phyloP scores from a whole-genome alignment of 306 rosid genomes.

The Vigna hirtella region DNA sequence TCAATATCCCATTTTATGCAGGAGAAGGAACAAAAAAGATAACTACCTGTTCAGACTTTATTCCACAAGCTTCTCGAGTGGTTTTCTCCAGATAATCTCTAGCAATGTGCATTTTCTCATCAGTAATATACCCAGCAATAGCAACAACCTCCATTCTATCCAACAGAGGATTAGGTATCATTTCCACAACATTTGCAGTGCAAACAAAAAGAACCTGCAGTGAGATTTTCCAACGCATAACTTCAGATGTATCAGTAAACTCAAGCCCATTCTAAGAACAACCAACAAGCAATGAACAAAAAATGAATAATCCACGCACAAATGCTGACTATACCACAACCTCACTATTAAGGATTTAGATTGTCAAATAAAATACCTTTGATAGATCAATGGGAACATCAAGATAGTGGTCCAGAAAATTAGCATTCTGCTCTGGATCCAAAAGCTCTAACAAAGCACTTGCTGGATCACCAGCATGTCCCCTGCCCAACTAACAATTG shows the following conservation, averaged over 20 bases:
- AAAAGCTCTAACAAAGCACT: constrained; percentile 99
- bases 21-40: constrained; percentile 37
- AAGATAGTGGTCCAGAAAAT: constrained; percentile 97
- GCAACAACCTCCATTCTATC: constrained; percentile 97
- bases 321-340: constrained; percentile 27
- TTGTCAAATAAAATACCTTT: constrained; percentile 67
- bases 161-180: constrained; percentile 92
- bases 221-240: constrained; percentile 35
- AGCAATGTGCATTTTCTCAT: constrained; percentile 98
- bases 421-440: constrained; percentile 99
- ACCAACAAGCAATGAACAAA: constrained; percentile 8
- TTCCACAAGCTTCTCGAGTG: constrained; percentile 95
- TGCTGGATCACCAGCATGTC: constrained; percentile 99
- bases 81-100: constrained; percentile 95
- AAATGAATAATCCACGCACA: constrained; percentile 8
- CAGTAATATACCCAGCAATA: constrained; percentile 95
- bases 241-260: constrained; percentile 27
- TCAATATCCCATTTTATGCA: constrained; percentile 20
- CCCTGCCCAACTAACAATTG: constrained; percentile 91
- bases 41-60: constrained; percentile 79
- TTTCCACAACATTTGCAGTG: constrained; percentile 93
- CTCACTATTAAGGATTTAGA: constrained; percentile 6
- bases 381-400: constrained; percentile 98
- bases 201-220: constrained; percentile 98
- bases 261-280: constrained; percentile 31